phyloP scores from a whole-genome alignment of 805 yeast genomes.

The Schwanniomyces vanrijiae region DNA sequence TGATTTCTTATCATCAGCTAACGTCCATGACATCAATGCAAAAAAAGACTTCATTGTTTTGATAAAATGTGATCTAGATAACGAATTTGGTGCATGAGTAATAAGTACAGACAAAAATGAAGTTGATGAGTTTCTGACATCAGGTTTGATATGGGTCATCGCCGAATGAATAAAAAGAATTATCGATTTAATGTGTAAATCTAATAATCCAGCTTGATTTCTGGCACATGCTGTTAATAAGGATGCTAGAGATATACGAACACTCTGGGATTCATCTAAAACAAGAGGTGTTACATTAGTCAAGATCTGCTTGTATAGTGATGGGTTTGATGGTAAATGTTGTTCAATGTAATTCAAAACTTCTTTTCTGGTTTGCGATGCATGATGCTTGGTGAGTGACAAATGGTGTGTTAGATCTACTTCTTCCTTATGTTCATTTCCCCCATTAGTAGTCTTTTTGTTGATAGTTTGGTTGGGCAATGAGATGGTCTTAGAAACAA shows the following conservation, averaged over 20 bases:
- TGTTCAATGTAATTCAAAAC: constrained; percentile 55
- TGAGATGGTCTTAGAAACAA: constrained; percentile 62
- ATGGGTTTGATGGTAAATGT: constrained; percentile 51
- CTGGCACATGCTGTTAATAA: constrained; percentile 49
- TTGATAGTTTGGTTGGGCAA: constrained; percentile 45
- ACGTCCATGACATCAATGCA: constrained; percentile 74
- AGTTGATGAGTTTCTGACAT: constrained; percentile 73
- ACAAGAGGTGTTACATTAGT: constrained; percentile 60
- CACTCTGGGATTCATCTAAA: constrained; percentile 64
- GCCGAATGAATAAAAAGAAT: constrained; percentile 83
- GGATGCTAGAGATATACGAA: constrained; percentile 55
- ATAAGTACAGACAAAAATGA: constrained; percentile 62
- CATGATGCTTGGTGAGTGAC: constrained; percentile 74
- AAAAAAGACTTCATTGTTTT: constrained; percentile 68
- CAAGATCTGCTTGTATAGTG: constrained; percentile 57
- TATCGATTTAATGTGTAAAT: constrained; percentile 57
- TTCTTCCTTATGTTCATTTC: constrained; percentile 22
- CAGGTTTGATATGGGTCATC: constrained; percentile 86
- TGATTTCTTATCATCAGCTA: constrained; percentile 37
- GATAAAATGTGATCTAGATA: constrained; percentile 64
- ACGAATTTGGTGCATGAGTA: constrained; percentile 51
- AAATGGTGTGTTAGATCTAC: constrained; percentile 59
- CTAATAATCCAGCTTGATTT: constrained; percentile 54
- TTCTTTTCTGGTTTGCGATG: constrained; percentile 68
- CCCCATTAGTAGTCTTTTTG: constrained; percentile 12